Percentiles rank a stretch among this genome's conserved stretches.
phyloP scores from a whole-genome alignment of 2,329 filamentous ascomycete genomes.

The Atkinsonella hypoxylon region DNA sequence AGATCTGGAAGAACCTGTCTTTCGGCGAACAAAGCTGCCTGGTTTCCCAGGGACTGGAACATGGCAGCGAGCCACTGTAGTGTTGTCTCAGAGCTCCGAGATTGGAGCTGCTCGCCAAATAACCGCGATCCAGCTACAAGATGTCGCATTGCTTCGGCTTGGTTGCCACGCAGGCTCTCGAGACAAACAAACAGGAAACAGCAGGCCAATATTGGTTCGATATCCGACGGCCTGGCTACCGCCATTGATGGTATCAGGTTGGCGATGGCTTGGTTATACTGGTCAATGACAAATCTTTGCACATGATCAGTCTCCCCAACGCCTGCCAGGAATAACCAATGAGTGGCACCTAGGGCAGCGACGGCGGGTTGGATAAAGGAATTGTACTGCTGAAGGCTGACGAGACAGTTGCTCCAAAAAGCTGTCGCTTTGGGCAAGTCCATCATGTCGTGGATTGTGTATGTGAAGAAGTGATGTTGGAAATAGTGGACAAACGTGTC shows the following conservation, averaged over 20 bases:
- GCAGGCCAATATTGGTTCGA: conserved; percentile 1
- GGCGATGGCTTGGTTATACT: conserved; percentile 2
- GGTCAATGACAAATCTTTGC: neutral
- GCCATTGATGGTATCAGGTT: neutral
- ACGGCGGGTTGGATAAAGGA: conserved; percentile 2
- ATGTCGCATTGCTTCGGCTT: conserved; percentile 2
- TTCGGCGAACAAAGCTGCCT: conserved; percentile 2
- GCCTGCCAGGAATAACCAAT: conserved; percentile 1
- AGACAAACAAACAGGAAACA: conserved; percentile 2
- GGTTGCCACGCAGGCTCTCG: conserved; percentile 4
- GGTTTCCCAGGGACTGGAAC: conserved; percentile 4
- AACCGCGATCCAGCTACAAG: conserved; percentile 2
- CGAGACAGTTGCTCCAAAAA: conserved; percentile 1
- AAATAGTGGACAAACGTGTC: conserved; percentile 1
- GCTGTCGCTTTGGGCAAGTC: conserved; percentile 2
- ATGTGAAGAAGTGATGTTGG: conserved; percentile 4
- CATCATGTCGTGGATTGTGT: conserved; percentile 3
- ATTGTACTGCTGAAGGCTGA: neutral
- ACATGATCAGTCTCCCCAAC: neutral
- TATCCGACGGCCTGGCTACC: neutral
- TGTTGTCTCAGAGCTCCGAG: neutral
- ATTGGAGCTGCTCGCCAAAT: neutral
- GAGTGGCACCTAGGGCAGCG: conserved; percentile 1
- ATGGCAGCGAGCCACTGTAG: conserved; percentile 3
- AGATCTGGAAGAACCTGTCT: conserved; percentile 1